Base-by-base conservation (phyloP, 352 stramenopile species). In the Phytophthora citricola region DNA sequence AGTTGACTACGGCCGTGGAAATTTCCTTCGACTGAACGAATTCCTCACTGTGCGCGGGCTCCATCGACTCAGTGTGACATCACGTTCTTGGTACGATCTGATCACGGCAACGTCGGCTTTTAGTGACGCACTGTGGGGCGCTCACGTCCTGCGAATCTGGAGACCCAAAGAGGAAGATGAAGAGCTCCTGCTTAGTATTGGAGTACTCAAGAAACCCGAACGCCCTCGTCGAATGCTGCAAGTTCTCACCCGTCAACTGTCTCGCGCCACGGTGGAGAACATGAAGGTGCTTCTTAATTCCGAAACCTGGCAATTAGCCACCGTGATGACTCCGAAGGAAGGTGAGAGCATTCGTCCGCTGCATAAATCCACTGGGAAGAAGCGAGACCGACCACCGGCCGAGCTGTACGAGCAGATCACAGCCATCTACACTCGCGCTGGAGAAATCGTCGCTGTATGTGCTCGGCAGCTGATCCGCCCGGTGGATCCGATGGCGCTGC, bases 271-370 rank as follows among this genome's bases (percentile, higher is more conserved):
- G 32, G 47, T 87, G 8, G 79, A 89, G 4, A 84, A 83, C 46
- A 78, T 85, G 66, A 89, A 89, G 44, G 60, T 76, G 31, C 53
- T 91, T 10, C 43, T 82, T 2, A 74, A 61, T 9, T 10, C 60
- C 1, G 82, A 91, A 17, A 83, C 56, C 43, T 91, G 82, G 82
- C 79, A 87, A 44, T 32, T 91, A 56, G 82, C 82, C 1, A 58
- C 63, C 8, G 57, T 76, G 12, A 75, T 82, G 73, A 51, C 41
- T 1, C 36, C 45, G 2, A 20, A 50, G 6, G 63, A 73, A 22
- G 43, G 36, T 8, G 40, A 70, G 4, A 17, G 12, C 10, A 52
- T 67, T 0, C 45, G 38, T 26, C 68, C 45, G 7, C 50, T 81
- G 15, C 32, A 62, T 15, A 49, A 63, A 1, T 26, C 56, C 15